phyloP scores from a whole-genome alignment of 2,329 filamentous ascomycete genomes.

The Celoporthe dispersa region DNA sequence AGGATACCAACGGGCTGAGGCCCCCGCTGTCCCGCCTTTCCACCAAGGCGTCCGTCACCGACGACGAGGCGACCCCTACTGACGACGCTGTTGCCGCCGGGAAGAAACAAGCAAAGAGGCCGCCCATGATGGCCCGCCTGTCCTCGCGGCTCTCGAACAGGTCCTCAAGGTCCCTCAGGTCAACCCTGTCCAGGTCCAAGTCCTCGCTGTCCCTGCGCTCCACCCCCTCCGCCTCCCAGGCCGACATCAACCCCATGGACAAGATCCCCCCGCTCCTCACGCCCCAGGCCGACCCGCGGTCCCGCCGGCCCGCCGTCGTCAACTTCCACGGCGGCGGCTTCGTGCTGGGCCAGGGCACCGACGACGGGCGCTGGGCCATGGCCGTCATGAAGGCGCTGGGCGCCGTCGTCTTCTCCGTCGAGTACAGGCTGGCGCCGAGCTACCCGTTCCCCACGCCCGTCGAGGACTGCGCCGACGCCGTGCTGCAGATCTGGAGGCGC shows the following conservation, averaged over 20 bases:
- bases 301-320: constrained; percentile 58
- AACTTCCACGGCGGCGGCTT: constrained; percentile 73
- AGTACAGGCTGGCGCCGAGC: constrained; percentile 70
- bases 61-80: constrained; percentile 19
- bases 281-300: constrained; percentile 28
- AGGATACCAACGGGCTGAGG: constrained; percentile 12
- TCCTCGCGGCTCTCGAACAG: constrained; percentile 24
- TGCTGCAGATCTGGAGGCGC: constrained; percentile 63
- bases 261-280: constrained; percentile 23
- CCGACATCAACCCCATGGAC: constrained; percentile 24
- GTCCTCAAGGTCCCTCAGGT: constrained; percentile 21
- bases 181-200: neutral
- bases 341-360: constrained; percentile 64
- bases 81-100: neutral
- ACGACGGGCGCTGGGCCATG: constrained; percentile 66
- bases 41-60: constrained; percentile 25
- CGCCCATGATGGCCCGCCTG: constrained; percentile 20
- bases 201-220: constrained; percentile 21
- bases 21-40: constrained; percentile 29
- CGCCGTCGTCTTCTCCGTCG: constrained; percentile 65
- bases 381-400: constrained; percentile 56
- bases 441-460: constrained; percentile 67
- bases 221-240: constrained; percentile 9
- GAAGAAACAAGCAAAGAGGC: constrained; percentile 1
- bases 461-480: constrained; percentile 67